These are phyloP conservation scores for Gossypium rotundifolium DNA, from an alignment of 345 rosid species.

Conservation along the genomic window DNA sequence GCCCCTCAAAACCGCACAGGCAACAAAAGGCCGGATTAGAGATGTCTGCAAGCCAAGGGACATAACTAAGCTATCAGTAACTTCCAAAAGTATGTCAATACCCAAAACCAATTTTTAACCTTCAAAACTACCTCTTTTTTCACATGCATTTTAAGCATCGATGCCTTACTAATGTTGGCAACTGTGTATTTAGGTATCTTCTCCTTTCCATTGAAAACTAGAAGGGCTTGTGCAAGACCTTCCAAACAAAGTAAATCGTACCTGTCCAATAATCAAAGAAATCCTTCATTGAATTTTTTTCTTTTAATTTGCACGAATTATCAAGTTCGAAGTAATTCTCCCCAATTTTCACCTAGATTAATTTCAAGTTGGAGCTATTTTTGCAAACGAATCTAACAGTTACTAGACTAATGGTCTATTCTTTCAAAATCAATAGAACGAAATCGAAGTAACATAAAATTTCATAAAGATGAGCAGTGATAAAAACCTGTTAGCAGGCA, in stretches of 20 bases:
- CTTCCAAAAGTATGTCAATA: background rate
- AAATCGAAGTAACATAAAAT: background rate
- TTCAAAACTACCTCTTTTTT: conserved; percentile 48
- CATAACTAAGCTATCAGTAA: background rate
- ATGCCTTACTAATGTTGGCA: conserved; percentile 35
- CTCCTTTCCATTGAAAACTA: conserved; percentile 62
- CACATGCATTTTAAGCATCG: conserved; percentile 65
- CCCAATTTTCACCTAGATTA: background rate
- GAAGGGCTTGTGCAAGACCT: conserved; percentile 95
- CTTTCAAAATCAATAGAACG: background rate
- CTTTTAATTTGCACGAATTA: background rate
- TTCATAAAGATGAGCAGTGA: background rate
- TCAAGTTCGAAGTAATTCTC: background rate
- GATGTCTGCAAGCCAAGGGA: conserved; percentile 46
- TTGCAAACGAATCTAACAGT: background rate
- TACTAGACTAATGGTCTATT: background rate
- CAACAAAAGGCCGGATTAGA: conserved; percentile 56
- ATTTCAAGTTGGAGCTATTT: background rate
- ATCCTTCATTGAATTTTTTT: background rate
- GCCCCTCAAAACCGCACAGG: conserved; percentile 88
- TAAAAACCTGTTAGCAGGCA: conserved; percentile 75
- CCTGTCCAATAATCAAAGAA: conserved; percentile 30
- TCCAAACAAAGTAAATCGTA: conserved; percentile 93
- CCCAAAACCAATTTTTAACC: background rate
- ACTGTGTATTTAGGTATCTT: conserved; percentile 47